Evolutionary conservation across 2,329 filamentous ascomycete genomes (phyloP).

Genomic region (Leptographium lundbergii): DNA sequence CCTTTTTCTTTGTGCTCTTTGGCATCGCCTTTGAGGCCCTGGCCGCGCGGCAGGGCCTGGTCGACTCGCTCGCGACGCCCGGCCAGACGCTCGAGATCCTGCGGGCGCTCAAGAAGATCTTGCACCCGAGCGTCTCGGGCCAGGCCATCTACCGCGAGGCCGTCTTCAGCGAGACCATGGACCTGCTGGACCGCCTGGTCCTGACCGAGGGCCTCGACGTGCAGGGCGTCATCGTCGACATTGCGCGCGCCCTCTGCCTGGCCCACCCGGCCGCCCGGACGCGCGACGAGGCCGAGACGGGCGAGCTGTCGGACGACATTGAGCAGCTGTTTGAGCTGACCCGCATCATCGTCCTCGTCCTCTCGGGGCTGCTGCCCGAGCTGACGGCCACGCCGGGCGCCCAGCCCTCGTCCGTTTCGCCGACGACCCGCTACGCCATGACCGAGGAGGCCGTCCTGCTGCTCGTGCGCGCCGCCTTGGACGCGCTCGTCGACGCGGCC

Average conservation of each 20-base stretch:
- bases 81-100: constrained; percentile 76
- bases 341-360: constrained; percentile 84
- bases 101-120: constrained; percentile 82
- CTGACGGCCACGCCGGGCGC: background rate
- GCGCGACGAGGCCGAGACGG: constrained; percentile 51
- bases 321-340: constrained; percentile 97
- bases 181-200: constrained; percentile 81
- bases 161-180: constrained; percentile 95
- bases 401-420: background rate
- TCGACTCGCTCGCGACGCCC: constrained; percentile 43
- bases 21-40: constrained; percentile 93
- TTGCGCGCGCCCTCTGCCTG: constrained; percentile 78
- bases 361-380: constrained; percentile 79
- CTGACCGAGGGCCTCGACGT: constrained; percentile 83
- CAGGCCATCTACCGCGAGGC: constrained; percentile 94
- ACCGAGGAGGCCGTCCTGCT: constrained; percentile 79
- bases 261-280: constrained; percentile 81
- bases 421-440: constrained; percentile 50
- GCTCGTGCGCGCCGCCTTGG: constrained; percentile 67
- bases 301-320: constrained; percentile 86
- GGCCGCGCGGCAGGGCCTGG: constrained; percentile 59
- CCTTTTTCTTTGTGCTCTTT: constrained; percentile 97
- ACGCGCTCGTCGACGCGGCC: constrained; percentile 84
- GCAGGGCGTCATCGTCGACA: constrained; percentile 86
- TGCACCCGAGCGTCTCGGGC: constrained; percentile 87